phyloP scores from a whole-genome alignment of 225 moss, liverwort and hornwort genomes.

The Neckera pumila region DNA sequence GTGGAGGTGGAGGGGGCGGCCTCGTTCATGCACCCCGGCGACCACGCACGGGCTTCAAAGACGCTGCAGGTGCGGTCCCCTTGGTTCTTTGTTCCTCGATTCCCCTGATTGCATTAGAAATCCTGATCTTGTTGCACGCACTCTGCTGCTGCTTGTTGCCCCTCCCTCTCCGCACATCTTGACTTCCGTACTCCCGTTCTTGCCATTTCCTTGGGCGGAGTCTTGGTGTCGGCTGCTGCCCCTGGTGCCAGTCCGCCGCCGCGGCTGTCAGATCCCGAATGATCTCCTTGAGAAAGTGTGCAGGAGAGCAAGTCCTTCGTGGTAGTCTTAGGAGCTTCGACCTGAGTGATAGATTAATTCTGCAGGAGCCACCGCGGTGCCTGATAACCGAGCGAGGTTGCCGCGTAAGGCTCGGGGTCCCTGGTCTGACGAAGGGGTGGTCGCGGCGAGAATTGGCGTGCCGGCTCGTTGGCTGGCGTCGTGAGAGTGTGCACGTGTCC shows the following conservation, averaged over 20 bases:
- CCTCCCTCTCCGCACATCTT: neutral
- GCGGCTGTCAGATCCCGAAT: slow-evolving; percentile 14
- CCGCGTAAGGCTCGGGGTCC: neutral
- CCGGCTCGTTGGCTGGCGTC: neutral
- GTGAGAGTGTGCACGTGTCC: neutral
- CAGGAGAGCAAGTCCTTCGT: neutral
- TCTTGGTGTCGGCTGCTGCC: neutral
- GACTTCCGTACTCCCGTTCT: neutral
- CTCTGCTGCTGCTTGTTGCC: neutral
- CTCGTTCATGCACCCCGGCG: neutral
- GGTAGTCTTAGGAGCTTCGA: neutral
- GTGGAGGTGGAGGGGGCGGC: neutral
- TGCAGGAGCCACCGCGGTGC: neutral
- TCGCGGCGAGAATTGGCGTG: neutral
- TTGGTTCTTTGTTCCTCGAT: neutral
- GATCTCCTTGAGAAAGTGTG: neutral
- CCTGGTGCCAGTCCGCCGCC: neutral
- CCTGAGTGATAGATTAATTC: neutral
- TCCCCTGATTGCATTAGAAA: neutral
- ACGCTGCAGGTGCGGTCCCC: neutral
- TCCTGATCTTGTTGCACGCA: slow-evolving; percentile 10
- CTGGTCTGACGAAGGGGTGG: neutral
- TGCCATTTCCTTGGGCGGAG: slow-evolving; percentile 1
- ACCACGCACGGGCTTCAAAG: neutral
- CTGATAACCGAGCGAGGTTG: neutral